Conservation (phyloP, 768 basidiomycete genomes). For the Sporobolomyces roseus region DNA sequence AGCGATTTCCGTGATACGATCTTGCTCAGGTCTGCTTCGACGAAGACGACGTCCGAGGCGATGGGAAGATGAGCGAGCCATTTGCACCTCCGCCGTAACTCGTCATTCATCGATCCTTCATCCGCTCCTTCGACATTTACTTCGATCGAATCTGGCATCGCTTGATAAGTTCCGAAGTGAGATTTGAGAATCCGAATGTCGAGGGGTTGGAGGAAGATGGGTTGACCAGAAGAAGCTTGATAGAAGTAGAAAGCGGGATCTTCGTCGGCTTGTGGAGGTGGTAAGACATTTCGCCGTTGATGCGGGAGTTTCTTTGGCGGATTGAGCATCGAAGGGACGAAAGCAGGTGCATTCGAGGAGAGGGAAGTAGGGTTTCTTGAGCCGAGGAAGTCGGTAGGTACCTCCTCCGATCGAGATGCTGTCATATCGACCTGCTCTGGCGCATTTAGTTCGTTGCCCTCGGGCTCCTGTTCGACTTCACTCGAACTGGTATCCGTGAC, state of each 20-base stretch:
- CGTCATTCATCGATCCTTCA: conserved; percentile 66
- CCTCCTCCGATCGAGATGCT: conserved; percentile 22
- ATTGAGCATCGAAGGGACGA: conserved; percentile 9
- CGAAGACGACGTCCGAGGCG: conserved; percentile 85
- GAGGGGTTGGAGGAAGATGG: conserved; percentile 88
- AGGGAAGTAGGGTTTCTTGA: not conserved
- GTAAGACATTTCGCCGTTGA: conserved; percentile 65
- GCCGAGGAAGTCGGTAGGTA: conserved; percentile 23
- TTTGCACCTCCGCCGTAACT: conserved; percentile 88
- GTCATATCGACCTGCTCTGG: not conserved
- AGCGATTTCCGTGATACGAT: conserved; percentile 68
- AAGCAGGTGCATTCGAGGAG: conserved; percentile 1
- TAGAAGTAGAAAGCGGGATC: conserved; percentile 87
- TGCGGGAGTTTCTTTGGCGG: conserved; percentile 11
- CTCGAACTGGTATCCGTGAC: conserved; percentile 33
- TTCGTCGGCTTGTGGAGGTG: conserved; percentile 71
- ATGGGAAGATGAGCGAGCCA: conserved; percentile 90
- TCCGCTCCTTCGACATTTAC: conserved; percentile 65
- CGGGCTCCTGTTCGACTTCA: conserved; percentile 9
- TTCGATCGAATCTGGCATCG: conserved; percentile 76
- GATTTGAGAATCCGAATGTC: conserved; percentile 89
- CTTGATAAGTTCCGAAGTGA: conserved; percentile 72
- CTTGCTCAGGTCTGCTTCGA: conserved; percentile 75
- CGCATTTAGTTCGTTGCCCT: conserved; percentile 3
- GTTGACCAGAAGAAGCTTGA: conserved; percentile 84